phyloP scores from a whole-genome alignment of 1,284 basidiomycete species.

The Leucoagaricus sp. region DNA sequence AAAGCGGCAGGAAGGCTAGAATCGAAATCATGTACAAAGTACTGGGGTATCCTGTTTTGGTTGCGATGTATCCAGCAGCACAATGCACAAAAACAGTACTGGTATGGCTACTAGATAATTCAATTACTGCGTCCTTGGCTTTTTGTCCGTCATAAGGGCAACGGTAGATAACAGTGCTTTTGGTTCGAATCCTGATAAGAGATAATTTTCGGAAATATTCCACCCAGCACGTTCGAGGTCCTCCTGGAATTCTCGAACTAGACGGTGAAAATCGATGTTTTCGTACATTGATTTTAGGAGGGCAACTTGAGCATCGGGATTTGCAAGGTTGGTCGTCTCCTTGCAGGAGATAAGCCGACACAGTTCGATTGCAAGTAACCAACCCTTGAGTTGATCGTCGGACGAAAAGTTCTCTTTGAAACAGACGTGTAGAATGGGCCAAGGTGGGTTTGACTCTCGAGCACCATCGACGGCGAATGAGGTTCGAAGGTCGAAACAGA shows the following conservation, averaged over 20 bases:
- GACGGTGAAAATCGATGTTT: not conserved
- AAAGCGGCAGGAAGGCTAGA: too few relatives aligned
- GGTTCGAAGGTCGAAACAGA: constrained; percentile 42
- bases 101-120: too few relatives aligned
- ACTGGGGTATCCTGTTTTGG: too few relatives aligned
- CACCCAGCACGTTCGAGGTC: constrained; percentile 6
- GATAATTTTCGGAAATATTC: constrained; percentile 4
- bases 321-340: not conserved
- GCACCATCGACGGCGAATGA: not conserved
- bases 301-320: not conserved
- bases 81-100: too few relatives aligned
- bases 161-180: constrained; percentile 5
- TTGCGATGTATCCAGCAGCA: too few relatives aligned
- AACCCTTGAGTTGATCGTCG: constrained; percentile 55
- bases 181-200: constrained; percentile 6
- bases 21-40: too few relatives aligned
- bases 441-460: constrained; percentile 15
- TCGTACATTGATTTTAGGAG: not conserved
- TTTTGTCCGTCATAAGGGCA: not conserved
- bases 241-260: not conserved
- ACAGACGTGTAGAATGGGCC: constrained; percentile 38
- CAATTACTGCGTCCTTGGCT: not conserved
- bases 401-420: constrained; percentile 50
- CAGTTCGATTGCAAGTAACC: constrained; percentile 44
- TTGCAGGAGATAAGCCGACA: constrained; percentile 6